Base-by-base conservation (phyloP, 257 asterid species). In the Forsythia viridissima region DNA sequence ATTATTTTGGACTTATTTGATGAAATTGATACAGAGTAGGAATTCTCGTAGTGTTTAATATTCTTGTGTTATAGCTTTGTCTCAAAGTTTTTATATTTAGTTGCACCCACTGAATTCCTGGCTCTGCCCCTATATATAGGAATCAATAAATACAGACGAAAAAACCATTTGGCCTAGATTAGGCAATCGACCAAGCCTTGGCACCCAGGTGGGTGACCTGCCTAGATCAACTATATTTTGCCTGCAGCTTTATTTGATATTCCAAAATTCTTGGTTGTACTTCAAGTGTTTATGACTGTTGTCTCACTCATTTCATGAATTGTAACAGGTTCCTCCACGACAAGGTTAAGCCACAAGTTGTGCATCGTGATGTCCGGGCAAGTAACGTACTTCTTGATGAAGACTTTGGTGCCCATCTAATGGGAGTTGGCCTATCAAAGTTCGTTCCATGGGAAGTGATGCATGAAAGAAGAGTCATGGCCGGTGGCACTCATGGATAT, bases 311-410 rank as follows among this genome's bases (percentile, higher is more conserved):
- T 82, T 63, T 48, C 76, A 42, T 79, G 40, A 67, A 66, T 57
- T 36, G 38, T 61, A 39, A 83, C 86, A 95, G 99, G 83, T 95
- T 95, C 81, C 97, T 95, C 65, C 99, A 95, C 51, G 99, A 95
- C 88, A 93, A 95, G 89, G 97, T 95, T 89, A 95, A 92, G 90
- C 99, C 99, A 71, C 99, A 95, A 80, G 99, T 95, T 70, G 99
- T 93, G 83, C 99, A 95, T 76, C 90, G 92, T 12, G 99, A 95
- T 81, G 90, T 95, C 40, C 97, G 98, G 55, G 97, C 99, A 40
- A 90, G 95, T 70, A 95, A 95, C 16, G 97, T 95, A 11, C 98
- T 95, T 75, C 97, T 95, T 37, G 98, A 93, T 20, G 99, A 95
- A 88, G 99, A 95, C 79, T 95, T 89, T 40, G 91, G 90, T 5